Evolutionary conservation across 257 asterid species (phyloP), one percentile per base, ranked within the genome.

Genomic region (Thymus mandschuricus): DNA sequence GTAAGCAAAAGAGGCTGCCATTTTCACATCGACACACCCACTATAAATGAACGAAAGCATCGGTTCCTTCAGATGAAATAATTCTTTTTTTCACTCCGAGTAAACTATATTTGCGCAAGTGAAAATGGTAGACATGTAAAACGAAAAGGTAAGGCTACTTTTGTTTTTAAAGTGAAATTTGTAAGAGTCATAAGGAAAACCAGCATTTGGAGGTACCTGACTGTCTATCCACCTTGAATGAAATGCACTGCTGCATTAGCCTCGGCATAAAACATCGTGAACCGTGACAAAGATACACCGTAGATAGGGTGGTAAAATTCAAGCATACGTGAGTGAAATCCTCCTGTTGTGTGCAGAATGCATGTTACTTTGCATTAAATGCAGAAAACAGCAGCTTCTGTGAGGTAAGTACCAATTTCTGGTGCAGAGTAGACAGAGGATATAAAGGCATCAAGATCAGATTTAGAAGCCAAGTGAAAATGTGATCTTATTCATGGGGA

Each of bases 361-460:
- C 60, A 55, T 59, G 45, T 59, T 34, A 13, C 45, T 13, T 35
- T 12, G 65, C 48, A 34, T 34, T 60, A n/a, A 35, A 33, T 35
- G 64, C 61, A 56, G 10, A 3, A 55, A 31, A 57, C 7, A 40
- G 10, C 50, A 61, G 51, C 51, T 61, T 61, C 51, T 38, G 52
- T 15, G 38, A 50, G 40, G 11, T 10, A 6, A 6, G 41, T 38
- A 54, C 3, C 64, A 58, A 50, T 34, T 49, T 66, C 33, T 33
- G 44, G 58, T 30, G 44, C 64, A 31, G 34, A 21, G 59, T 27
- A 27, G 8, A 27, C 40, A 2, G 29, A 46, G 64, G 33, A 29
- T 13, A 74, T 38, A 31, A 60, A 35, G 70, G 56, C 12, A 64
- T 73, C 62, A 56, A 29, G 58, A 64, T 28, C 4, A 28, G 58